Evolutionary conservation across 2,329 filamentous ascomycete genomes (phyloP), one percentile per base, ranked within the genome.

Genomic region (Exophiala phaeomuriformis): DNA sequence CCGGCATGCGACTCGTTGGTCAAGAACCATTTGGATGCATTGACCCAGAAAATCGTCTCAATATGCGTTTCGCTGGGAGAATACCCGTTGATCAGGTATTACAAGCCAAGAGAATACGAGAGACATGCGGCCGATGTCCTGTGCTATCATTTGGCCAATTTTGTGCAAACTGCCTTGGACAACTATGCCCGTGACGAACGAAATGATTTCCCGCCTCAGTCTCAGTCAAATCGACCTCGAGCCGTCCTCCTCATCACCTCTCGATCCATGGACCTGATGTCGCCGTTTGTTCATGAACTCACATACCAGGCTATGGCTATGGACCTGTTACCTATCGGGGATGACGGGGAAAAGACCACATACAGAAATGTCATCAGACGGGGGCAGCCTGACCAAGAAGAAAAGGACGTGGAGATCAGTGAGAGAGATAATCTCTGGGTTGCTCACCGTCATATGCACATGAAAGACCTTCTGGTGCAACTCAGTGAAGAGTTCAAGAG

Each of bases 301-400:
- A 96, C 93, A 8, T 98, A 97, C 68, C 93, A 98, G 70, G 90
- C 93, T 47, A 97, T 98, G 91, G 91, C 89, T 2, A 88, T 96
- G 69, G 93, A 98, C 67, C 75, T 98, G 5, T 74, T 98, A 31
- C 86, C 86, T 0, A 89, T 98, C 65, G 84, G 86, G 64, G 93
- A 97, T 50, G 85, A 81, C 28, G 58, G 59, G n/a, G 90, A 95
- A 60, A 95, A 93, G 68, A 80, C 94, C 6, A 89, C 85, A 0
- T 98, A 90, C 67, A 85, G 84, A 61, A 90, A 90, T 49, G 75
- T 80, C 1, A 76, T 93, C 58, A 93, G 95, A 60, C 82, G 90
- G 63, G 88, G 86, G 6, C 77, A 80, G 2, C 71, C 75, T 0
- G 81, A 85, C 40, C 80, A 85, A 30, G 82, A 94, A 67, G 81